Evolutionary conservation across 2,329 filamentous ascomycete genomes (phyloP), one percentile per base, ranked within the genome.

Genomic region (Ilyonectria destructans): DNA sequence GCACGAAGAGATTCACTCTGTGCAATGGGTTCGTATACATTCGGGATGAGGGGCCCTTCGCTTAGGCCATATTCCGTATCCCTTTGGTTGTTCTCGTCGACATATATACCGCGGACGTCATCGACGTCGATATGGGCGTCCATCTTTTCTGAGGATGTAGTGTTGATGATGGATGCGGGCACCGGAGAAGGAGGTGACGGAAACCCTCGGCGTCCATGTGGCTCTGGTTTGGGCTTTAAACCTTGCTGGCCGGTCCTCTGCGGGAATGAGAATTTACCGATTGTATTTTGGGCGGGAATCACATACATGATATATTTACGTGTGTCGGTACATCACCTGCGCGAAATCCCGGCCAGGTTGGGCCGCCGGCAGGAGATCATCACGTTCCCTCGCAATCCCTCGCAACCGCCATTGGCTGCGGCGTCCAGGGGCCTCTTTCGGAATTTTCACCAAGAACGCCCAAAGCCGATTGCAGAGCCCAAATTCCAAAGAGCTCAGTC

Each of bases 21-120:
- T 9, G 63, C 56, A 33, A 75, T 68, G 10, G 71, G 71, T 35
- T 76, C 74, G 60, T 76, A 72, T 17, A 74, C 74, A 29, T 76
- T 68, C 45, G 71, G 67, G 60, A 74, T 49, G 7, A 62, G 58
- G 9, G 51, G 46, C 4, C 2, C 6, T 23, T 62, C 51, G n/a
- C 6, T 29, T 2, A n/a, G 6, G 12, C 31, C 17, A 26, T 40
- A 17, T 26, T 26, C 17, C n/a, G 31, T 12, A 21, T 21, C 8
- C 1, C 6, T 19, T 26, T 29, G 37, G 29, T n/a, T 9, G 15
- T 26, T 37, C 12, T 62, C 52, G 7, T 51, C 12, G 21, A 17
- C 17, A 6, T 58, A 17, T 10, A 31, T 31, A 9, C 52, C 46
- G 35, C 10, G 31, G 6, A 48, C 26, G 21, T 49, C 49, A 17